Conservation (phyloP, 768 basidiomycete genomes). For the Mycena chlorophos region DNA sequence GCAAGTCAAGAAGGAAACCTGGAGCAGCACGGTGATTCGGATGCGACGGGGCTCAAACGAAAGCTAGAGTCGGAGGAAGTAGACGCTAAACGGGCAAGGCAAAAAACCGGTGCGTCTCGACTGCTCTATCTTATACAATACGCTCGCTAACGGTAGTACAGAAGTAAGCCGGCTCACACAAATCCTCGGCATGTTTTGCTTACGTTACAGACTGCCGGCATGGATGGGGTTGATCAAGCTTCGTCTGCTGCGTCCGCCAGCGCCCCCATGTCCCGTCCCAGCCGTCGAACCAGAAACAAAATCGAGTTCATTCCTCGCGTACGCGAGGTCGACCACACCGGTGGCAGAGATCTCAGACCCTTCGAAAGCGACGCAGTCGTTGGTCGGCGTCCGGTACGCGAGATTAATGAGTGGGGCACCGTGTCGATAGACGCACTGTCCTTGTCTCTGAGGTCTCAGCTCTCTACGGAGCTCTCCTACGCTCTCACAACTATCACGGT, state of each 20-base stretch:
- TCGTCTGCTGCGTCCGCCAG: slow-evolving; percentile 30
- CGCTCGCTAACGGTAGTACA: slow-evolving; percentile 28
- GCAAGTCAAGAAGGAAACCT: slow-evolving; percentile 27
- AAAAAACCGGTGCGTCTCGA: slow-evolving; percentile 63
- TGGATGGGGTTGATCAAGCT: slow-evolving; percentile 28
- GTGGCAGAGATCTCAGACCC: slow-evolving; percentile 75
- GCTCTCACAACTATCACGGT: slow-evolving; percentile 85
- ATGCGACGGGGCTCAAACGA: slow-evolving; percentile 71
- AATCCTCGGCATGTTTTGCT: slow-evolving; percentile 10
- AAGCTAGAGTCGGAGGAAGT: slow-evolving; percentile 67
- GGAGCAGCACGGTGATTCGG: slow-evolving; percentile 45
- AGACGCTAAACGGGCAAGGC: slow-evolving; percentile 68
- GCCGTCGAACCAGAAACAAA: slow-evolving; percentile 63
- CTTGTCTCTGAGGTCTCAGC: slow-evolving; percentile 87
- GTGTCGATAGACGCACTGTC: slow-evolving; percentile 91
- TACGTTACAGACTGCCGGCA: slow-evolving; percentile 31
- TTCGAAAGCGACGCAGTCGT: slow-evolving; percentile 63
- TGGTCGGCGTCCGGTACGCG: slow-evolving; percentile 58
- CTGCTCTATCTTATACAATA: slow-evolving; percentile 15
- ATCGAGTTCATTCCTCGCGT: slow-evolving; percentile 86
- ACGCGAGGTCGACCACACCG: slow-evolving; percentile 72
- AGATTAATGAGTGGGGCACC: slow-evolving; percentile 82
- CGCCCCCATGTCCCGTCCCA: slow-evolving; percentile 31
- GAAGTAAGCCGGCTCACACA: slow-evolving; percentile 44
- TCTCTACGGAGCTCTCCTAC: slow-evolving; percentile 84